phyloP scores from a whole-genome alignment of 495 filamentous ascomycete species.

The Collariella sp. region DNA sequence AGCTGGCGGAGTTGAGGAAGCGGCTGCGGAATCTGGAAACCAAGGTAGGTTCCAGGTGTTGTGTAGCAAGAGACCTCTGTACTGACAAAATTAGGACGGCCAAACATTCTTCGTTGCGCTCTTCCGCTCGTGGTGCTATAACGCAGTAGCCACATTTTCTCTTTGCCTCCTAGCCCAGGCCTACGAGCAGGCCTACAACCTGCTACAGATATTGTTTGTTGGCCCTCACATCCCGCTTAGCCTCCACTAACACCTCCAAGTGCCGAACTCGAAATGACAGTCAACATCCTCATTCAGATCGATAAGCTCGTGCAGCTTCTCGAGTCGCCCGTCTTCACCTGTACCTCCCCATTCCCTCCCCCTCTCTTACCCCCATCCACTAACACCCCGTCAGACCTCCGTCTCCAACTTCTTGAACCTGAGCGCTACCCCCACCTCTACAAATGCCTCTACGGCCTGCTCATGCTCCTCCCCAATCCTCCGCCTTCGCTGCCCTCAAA shows the following conservation, averaged over 20 bases:
- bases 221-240: not conserved
- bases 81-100: slow-evolving; percentile 53
- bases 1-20: slow-evolving; percentile 84
- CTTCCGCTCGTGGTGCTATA: slow-evolving; percentile 97
- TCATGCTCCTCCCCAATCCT: slow-evolving; percentile 98
- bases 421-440: slow-evolving; percentile 94
- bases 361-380: not conserved
- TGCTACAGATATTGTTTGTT: slow-evolving; percentile 88
- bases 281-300: slow-evolving; percentile 97
- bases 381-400: slow-evolving; percentile 55
- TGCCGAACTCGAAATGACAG: slow-evolving; percentile 97
- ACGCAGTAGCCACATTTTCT: slow-evolving; percentile 95
- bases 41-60: slow-evolving; percentile 41
- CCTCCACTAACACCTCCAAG: slow-evolving; percentile 32
- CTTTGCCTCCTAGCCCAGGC: slow-evolving; percentile 93
- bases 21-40: slow-evolving; percentile 83
- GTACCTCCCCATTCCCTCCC: slow-evolving; percentile 33
- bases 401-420: slow-evolving; percentile 94
- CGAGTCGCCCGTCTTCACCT: slow-evolving; percentile 97
- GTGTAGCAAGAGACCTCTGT: slow-evolving; percentile 9
- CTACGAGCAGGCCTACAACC: slow-evolving; percentile 95
- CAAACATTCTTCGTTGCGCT: slow-evolving; percentile 91
- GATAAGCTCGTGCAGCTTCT: slow-evolving; percentile 97
- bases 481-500: slow-evolving; percentile 92
- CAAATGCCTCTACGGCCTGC: slow-evolving; percentile 93